Base-by-base conservation (phyloP, 2,329 filamentous ascomycete genomes). In the Bipolaris bicolor region DNA sequence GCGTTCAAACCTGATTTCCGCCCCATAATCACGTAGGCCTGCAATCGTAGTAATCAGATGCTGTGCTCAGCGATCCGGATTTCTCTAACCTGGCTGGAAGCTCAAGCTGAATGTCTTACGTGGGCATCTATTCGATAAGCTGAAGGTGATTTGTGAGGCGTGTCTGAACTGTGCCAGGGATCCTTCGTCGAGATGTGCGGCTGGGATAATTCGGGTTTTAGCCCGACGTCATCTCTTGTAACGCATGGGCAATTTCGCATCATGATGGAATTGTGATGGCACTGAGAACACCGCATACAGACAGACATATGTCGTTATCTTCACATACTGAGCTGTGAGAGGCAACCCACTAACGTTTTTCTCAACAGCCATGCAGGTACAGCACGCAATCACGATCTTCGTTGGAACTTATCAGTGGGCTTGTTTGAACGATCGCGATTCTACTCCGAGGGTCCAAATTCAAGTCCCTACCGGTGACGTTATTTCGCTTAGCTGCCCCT, bases 401-500 rank as follows among this genome's bases (percentile, higher is more conserved):
- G 66, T 63, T 45, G 64, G 62, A 58, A 63, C 9, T 37, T 20
- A 15, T 53, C 29, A 37, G 62, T 43, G 66, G 55, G 59, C 62
- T 47, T 22, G 20, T 29, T 41, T 53, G 20, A 31, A 34, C 57
- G 66, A 72, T 73, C 67, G 60, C 65, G 65, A 71, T 69, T 54
- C 57, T 61, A 61, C 52, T 34, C 57, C 49, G 46, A 61, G 54
- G 54, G 56, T 16, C 31, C 59, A 59, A 56, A 60, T 48, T 39
- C 26, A 55, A 53, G 47, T 54, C 54, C 45, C 54, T 56, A 34
- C 58, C 55, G n/a, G 66, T 74, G 71, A 74, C 71, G 71, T 67
- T 65, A 56, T 68, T 50, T 59, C 46, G 49, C 64, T 71, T 67
- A 61, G 63, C 60, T 49, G 43, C 49, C 60, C 40, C 53, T 49